Evolutionary conservation across 352 stramenopile genomes (phyloP).

Genomic region (Phytophthora uliginosa): DNA sequence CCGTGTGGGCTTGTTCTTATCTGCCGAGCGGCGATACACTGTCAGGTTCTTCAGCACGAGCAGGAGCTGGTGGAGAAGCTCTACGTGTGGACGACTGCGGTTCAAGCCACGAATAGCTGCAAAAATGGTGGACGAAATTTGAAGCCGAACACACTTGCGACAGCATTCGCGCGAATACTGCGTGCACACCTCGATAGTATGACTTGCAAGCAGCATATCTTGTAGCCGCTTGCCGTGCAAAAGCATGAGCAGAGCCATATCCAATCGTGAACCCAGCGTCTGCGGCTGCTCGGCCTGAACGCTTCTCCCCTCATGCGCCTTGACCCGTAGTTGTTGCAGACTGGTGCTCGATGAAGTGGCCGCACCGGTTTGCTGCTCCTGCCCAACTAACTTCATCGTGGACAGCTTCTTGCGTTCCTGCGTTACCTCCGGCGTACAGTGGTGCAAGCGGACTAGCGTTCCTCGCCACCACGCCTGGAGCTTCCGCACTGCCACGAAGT

Average conservation of each 20-base stretch:
- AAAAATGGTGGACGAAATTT: constrained; percentile 93
- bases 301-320: constrained; percentile 22
- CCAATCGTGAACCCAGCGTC: constrained; percentile 67
- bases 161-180: constrained; percentile 93
- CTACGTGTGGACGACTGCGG: constrained; percentile 95
- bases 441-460: constrained; percentile 62
- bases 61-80: constrained; percentile 93
- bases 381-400: constrained; percentile 58
- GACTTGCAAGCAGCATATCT: constrained; percentile 94
- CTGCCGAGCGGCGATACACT: constrained; percentile 59
- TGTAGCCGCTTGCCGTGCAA: constrained; percentile 88
- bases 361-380: not conserved
- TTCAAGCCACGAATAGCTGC: constrained; percentile 95
- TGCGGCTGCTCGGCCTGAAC: constrained; percentile 45
- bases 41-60: constrained; percentile 91
- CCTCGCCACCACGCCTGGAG: constrained; percentile 85
- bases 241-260: constrained; percentile 81
- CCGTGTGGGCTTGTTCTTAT: constrained; percentile 46
- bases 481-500: constrained; percentile 34
- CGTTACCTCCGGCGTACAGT: constrained; percentile 48
- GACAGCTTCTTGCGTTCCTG: constrained; percentile 67
- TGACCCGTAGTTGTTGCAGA: constrained; percentile 31
- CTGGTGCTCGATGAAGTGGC: not conserved
- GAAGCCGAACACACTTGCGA: constrained; percentile 86
- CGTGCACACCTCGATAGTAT: constrained; percentile 94